phyloP scores from a whole-genome alignment of 371 early-diverging fungal species.

The Basidiobolus meristosporus region DNA sequence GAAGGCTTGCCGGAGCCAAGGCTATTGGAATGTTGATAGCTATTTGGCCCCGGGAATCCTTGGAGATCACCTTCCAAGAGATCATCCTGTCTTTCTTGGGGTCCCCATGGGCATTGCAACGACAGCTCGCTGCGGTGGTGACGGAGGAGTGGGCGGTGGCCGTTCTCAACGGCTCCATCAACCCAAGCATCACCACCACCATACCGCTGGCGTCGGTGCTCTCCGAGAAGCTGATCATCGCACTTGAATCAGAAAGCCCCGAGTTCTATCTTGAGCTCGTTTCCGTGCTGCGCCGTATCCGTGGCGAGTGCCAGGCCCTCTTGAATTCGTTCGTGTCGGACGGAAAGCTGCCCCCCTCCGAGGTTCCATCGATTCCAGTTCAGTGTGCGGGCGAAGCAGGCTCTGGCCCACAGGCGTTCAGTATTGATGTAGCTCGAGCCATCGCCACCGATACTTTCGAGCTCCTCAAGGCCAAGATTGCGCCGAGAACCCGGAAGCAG shows the following conservation, averaged over 20 bases:
- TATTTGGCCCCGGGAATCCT: constrained; percentile 25
- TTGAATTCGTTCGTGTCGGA: constrained; percentile 32
- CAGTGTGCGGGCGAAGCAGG: constrained; percentile 25
- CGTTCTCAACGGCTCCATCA: constrained; percentile 26
- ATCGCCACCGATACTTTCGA: constrained; percentile 28
- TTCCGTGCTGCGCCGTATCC: constrained; percentile 42
- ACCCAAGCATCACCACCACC: constrained; percentile 10
- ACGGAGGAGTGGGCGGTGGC: constrained; percentile 69
- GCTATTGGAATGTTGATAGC: constrained; percentile 64
- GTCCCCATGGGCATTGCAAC: constrained; percentile 65
- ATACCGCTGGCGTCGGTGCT: constrained; percentile 22
- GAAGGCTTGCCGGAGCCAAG: constrained; percentile 55
- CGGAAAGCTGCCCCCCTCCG: constrained; percentile 20
- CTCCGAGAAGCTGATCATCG: constrained; percentile 26
- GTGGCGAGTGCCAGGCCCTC: constrained; percentile 49
- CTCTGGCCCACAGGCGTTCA: constrained; percentile 34
- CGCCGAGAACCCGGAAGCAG: constrained; percentile 17
- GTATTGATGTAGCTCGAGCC: constrained; percentile 29
- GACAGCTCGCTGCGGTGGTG: constrained; percentile 55
- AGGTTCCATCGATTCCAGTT: constrained; percentile 34
- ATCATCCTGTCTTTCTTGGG: constrained; percentile 21
- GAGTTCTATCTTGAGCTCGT: constrained; percentile 47
- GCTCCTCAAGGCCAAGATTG: too few relatives aligned
- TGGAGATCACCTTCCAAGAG: constrained; percentile 25
- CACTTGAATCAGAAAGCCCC: constrained; percentile 17